Base-by-base conservation (phyloP, 768 basidiomycete genomes). In the Mycena belliarum region DNA sequence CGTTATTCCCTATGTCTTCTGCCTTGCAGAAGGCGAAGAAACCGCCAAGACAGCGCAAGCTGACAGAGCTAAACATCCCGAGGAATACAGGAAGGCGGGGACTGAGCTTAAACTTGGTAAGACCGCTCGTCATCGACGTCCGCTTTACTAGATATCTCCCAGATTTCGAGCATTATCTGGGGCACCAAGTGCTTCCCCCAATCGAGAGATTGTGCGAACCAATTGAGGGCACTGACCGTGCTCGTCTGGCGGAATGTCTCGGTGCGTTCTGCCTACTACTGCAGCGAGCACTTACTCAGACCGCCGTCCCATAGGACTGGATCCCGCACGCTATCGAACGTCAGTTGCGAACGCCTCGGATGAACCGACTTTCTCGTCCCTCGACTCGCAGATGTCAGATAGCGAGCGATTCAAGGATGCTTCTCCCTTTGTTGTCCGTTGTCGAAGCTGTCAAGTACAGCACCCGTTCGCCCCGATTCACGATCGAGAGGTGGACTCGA, bases 1-100 rank as follows among this genome's bases (percentile, higher is more conserved):
- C 69, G 96, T 99, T 55, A 92, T 99, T 56, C 87, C 95, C 0
- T 99, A 99, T 70, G 81, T 98, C 37, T 98, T 99, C 71, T 98
- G 96, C 68, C 65, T 90, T 2, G 79, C 82, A 4, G 87, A 89
- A 44, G 89, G 88, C 37, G 86, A 86, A 37, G 87, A 90, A 56
- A 72, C 78, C 1, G 75, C 88, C 5, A 93, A 88, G 70, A 80
- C 82, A 0, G 85, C 83, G 12, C 93, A 95, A 66, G 95, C 97
- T 3, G 95, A 97, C 54, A 80, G 86, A 45, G 97, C 97, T 9
- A 89, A 84, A 66, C 95, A 98, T 71, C 96, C 96, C 3, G 95
- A 99, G 61, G 97, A 99, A 65, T 71, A 96, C 48, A 82, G 91
- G 51, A 83, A 83, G 65, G 84, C 82, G 5, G 85, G 79, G 0